Base-by-base conservation (phyloP, 2,329 filamentous ascomycete genomes). In the Penicillium crustosum region DNA sequence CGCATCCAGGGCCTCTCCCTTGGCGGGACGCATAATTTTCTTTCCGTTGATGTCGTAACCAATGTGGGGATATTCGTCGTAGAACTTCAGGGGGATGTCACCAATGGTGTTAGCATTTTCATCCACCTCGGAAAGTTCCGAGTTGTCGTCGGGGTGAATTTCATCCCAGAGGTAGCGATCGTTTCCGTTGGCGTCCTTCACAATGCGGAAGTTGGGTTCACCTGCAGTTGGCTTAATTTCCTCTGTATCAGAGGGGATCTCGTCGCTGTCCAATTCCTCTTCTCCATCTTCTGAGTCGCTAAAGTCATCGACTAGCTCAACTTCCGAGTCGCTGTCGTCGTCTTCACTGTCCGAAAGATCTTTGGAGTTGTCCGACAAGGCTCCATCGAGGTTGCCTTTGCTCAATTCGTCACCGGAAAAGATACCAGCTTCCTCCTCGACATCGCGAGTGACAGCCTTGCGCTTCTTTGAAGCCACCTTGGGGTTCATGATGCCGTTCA, bases 21-120 rank as follows among this genome's bases (percentile, higher is more conserved):
- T 93, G 4, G 95, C 94, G 7, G 94, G 94, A 52, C 94, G 89
- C 87, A 96, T 90, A 63, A 99, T 96, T 76, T 90, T 95, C 83
- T 95, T 97, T 75, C 94, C 94, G 75, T 99, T 96, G 79, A 99
- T 97, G 69, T 97, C 91, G 78, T 99, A 99, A 59, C 94, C 94
- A 72, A 99, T 97, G 74, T 99, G 94, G 50, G 94, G 94, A 73
- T 97, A 99, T 36, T 91, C 89, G 74, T 99, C 94, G 80, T 99
- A 99, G 78, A 96, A 97, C 3, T 90, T 89, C 49, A 97, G 80
- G 6, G 93, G 91, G 59, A 99, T 99, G 72, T 97, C 83, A 66
- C 94, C 95, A 68, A 99, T 97, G 0, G 94, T 97, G 78, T 99
- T 99, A 51, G 82, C 82, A 29, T 88, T 85, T 55, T 86, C 89